These are phyloP conservation scores for Magnusiomyces clavatus DNA, from an alignment of 1,139 yeast species.

Conservation along the genomic window DNA sequence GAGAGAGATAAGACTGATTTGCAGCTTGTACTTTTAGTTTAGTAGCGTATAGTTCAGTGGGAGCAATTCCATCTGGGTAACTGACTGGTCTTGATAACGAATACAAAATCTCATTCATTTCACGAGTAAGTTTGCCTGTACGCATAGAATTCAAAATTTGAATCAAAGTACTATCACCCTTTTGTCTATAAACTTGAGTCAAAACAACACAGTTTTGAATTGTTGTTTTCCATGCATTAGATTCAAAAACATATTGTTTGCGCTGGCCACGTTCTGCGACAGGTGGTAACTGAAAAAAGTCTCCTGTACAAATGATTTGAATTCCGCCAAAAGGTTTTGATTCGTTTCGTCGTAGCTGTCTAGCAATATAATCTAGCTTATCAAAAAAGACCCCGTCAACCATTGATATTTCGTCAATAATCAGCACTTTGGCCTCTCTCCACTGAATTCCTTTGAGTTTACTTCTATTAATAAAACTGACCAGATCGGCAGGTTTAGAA, in stretches of 20 bases:
- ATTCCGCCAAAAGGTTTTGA: conserved; percentile 78
- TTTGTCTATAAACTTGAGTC: conserved; percentile 81
- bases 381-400: conserved; percentile 69
- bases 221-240: conserved; percentile 58
- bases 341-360: conserved; percentile 40
- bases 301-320: conserved; percentile 79
- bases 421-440: conserved; percentile 52
- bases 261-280: conserved; percentile 32
- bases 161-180: conserved; percentile 66
- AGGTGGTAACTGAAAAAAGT: conserved; percentile 87
- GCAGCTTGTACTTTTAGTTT: conserved; percentile 68
- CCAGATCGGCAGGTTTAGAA: conserved; percentile 42
- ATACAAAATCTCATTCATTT: conserved; percentile 40
- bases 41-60: conserved; percentile 74
- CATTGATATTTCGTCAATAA: conserved; percentile 88
- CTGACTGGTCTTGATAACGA: conserved; percentile 45
- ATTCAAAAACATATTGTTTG: conserved; percentile 34
- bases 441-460: conserved; percentile 58
- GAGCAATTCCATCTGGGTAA: conserved; percentile 68
- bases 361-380: conserved; percentile 60
- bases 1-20: conserved; percentile 47
- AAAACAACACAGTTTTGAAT: conserved; percentile 58
- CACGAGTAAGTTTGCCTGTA: conserved; percentile 48
- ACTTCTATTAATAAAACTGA: conserved; percentile 10
- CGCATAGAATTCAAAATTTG: conserved; percentile 71